Percentiles rank a stretch among this genome's conserved stretches.
phyloP scores from a whole-genome alignment of 1,284 basidiomycete species.

The Inonotus hispidus region DNA sequence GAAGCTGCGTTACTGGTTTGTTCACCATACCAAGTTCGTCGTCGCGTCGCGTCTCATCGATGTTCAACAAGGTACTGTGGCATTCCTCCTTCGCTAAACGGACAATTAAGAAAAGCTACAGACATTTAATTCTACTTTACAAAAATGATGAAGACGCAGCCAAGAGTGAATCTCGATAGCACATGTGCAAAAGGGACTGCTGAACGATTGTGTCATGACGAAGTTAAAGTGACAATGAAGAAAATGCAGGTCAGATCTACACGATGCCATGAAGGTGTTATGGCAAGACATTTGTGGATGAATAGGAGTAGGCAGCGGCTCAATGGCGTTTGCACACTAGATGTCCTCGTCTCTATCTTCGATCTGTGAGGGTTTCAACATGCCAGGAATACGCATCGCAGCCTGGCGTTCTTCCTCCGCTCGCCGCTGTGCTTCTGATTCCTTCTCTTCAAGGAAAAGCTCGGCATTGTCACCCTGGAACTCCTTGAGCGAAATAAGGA shows the following conservation, averaged over 20 bases:
- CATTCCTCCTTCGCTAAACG: neutral
- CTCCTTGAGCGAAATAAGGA: constrained; percentile 90
- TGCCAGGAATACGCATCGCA: constrained; percentile 94
- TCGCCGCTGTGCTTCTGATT: constrained; percentile 69
- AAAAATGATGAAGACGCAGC: neutral
- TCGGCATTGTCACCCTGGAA: constrained; percentile 86
- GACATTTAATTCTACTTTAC: constrained; percentile 3
- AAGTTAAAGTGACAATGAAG: neutral
- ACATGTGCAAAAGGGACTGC: neutral
- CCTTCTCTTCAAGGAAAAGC: constrained; percentile 93
- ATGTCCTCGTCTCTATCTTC: constrained; percentile 90
- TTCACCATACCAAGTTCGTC: no score
- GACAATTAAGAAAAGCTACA: constrained; percentile 4
- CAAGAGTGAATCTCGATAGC: constrained; percentile 4
- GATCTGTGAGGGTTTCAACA: constrained; percentile 94
- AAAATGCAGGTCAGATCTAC: neutral
- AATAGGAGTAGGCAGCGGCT: neutral
- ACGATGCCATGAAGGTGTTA: neutral
- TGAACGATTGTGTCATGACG: neutral
- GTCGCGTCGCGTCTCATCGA: no score
- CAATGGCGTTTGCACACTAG: constrained; percentile 30
- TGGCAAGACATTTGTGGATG: neutral
- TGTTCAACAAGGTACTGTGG: neutral
- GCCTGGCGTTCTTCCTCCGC: constrained; percentile 80
- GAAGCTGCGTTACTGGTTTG: neutral